Percentiles rank a stretch among this genome's conserved stretches.
phyloP scores from a whole-genome alignment of 2,329 filamentous ascomycete species.

The Phyllosticta citriasiana region DNA sequence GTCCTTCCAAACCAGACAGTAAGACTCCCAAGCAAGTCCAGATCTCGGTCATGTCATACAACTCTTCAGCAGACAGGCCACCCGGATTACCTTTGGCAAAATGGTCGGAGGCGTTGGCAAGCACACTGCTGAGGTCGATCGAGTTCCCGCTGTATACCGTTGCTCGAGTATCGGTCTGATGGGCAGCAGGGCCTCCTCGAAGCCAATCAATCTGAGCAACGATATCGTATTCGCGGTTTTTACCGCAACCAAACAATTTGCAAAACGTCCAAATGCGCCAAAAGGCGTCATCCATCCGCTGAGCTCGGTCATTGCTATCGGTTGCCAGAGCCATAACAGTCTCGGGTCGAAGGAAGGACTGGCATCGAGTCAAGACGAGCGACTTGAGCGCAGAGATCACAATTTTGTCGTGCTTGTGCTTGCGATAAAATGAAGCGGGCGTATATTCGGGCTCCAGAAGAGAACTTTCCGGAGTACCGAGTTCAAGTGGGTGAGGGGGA shows the following conservation, averaged over 20 bases:
- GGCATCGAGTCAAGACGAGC: conserved; percentile 45
- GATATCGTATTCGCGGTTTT: conserved; percentile 49
- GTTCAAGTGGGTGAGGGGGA: conserved; percentile 38
- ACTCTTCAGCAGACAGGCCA: conserved; percentile 45
- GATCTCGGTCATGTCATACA: conserved; percentile 56
- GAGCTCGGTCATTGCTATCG: conserved; percentile 34
- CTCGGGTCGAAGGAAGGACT: conserved; percentile 46
- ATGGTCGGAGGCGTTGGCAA: conserved; percentile 43
- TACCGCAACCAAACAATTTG: conserved; percentile 50
- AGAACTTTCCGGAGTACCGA: conserved; percentile 32
- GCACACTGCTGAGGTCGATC: conserved; percentile 42
- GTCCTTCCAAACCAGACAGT: conserved; percentile 45
- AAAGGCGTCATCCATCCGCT: conserved; percentile 50
- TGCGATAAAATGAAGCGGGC: conserved; percentile 41
- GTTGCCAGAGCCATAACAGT: conserved; percentile 45
- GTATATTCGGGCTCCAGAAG: conserved; percentile 44
- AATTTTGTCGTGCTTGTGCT: conserved; percentile 43
- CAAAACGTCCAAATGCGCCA: conserved; percentile 60
- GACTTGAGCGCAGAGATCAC: conserved; percentile 46
- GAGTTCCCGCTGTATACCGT: conserved; percentile 40
- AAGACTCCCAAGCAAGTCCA: conserved; percentile 52
- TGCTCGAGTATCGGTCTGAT: conserved; percentile 35
- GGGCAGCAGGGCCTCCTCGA: conserved; percentile 44
- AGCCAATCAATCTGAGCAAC: conserved; percentile 54
- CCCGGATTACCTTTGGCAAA: conserved; percentile 48